Base-by-base conservation (phyloP, 257 asterid species). In the Apocynum venetum region DNA sequence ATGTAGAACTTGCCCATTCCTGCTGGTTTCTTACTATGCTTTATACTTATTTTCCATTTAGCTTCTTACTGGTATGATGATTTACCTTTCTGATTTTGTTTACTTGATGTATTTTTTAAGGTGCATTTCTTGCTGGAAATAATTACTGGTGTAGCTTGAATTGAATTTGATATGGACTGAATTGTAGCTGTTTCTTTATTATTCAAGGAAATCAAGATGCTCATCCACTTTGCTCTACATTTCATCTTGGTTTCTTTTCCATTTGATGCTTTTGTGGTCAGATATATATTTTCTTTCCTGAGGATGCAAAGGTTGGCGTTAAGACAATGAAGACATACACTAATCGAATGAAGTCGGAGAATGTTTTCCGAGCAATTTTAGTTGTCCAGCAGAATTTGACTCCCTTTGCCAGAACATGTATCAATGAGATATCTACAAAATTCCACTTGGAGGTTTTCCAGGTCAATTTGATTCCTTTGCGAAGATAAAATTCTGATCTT, bases 251-350 rank as follows among this genome's bases (percentile, higher is more conserved):
- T 25, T 40, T 38, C 69, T 31, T 36, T 9, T 19, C 56, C 49
- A 7, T 15, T 70, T 44, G 66, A 48, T 63, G 53, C 2, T 48
- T 52, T 55, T 72, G 20, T 75, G 51, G 20, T 38, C 92, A 94
- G 98, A 89, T 94, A 64, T 94, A 91, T 49, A 91, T 94, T 76
- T 91, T 94, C 88, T 94, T 89, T 52, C 98, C 96, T 0, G 96
- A 92, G 69, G 97, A 91, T 52, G 75, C 72, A 59, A 92, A 92
- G 83, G 94, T 92, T 73, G 97, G 98, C 71, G 96, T 91, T 44
- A 86, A 87, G 84, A 86, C 91, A 38, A 84, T 94, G 87, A 90
- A 87, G 86, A 86, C 89, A 8, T 94, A 92, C 43, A 87, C 90
- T 2, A 83, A 88, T 56, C 89, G 93, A 56, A 92, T 94, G 97